Evolutionary conservation across 257 asterid genomes (phyloP).

Genomic region (Apocynum venetum): DNA sequence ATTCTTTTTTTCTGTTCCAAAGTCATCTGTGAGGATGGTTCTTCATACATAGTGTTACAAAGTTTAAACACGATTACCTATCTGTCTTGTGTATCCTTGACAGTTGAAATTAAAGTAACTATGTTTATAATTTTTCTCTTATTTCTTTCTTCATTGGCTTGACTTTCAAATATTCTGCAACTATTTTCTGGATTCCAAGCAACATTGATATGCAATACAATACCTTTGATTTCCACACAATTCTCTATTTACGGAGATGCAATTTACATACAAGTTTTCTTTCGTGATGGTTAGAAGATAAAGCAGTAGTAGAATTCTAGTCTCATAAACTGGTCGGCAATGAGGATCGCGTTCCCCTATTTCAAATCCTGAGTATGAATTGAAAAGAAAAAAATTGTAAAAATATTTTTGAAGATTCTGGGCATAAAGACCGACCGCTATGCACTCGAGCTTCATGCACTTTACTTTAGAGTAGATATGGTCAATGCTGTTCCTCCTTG

Average conservation of each 20-base stretch:
- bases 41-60: background rate
- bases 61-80: background rate
- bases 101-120: slow-evolving; percentile 6
- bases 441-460: too few relatives aligned
- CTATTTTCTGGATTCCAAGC: background rate
- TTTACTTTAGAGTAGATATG: background rate
- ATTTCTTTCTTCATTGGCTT: background rate
- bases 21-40: background rate
- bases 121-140: slow-evolving; percentile 8
- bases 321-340: background rate
- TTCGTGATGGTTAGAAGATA: background rate
- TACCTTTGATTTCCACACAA: background rate
- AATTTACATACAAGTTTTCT: background rate
- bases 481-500: background rate
- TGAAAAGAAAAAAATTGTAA: too few relatives aligned
- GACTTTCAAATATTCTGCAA: background rate
- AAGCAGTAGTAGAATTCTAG: too few relatives aligned
- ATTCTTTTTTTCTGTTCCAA: background rate
- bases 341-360: background rate
- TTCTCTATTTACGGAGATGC: background rate
- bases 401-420: too few relatives aligned
- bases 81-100: slow-evolving; percentile 4
- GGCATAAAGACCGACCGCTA: too few relatives aligned
- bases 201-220: background rate
- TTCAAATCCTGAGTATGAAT: too few relatives aligned